Percentiles rank a stretch among this genome's conserved stretches.
phyloP scores from a whole-genome alignment of 306 rosid species.

The Trifolium repens region DNA sequence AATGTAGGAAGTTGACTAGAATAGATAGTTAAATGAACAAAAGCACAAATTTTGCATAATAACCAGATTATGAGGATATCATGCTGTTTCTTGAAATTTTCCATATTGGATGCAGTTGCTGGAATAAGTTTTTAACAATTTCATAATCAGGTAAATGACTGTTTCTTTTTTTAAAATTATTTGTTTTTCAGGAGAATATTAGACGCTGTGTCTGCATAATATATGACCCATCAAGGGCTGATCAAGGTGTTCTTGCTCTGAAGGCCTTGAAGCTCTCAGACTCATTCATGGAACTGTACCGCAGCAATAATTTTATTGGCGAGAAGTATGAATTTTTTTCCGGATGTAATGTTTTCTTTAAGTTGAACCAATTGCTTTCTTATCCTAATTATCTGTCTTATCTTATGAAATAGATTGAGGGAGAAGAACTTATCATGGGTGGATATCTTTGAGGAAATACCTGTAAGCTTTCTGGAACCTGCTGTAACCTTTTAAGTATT shows the following conservation, averaged over 20 bases:
- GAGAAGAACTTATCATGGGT: slow-evolving; percentile 96
- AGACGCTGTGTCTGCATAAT: slow-evolving; percentile 94
- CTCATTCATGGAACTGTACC: slow-evolving; percentile 92
- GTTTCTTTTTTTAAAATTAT: neutral
- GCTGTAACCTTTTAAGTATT: slow-evolving; percentile 7
- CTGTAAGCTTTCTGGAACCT: slow-evolving; percentile 60
- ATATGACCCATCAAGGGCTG: slow-evolving; percentile 91
- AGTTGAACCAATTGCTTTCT: slow-evolving; percentile 36
- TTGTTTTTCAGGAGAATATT: slow-evolving; percentile 77
- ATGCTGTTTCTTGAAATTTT: slow-evolving; percentile 15
- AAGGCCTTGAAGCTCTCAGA: slow-evolving; percentile 96
- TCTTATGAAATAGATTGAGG: slow-evolving; percentile 71
- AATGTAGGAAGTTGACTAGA: slow-evolving; percentile 3
- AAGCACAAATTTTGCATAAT: neutral
- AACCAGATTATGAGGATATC: slow-evolving; percentile 1
- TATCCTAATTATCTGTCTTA: slow-evolving; percentile 41
- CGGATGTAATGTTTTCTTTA: slow-evolving; percentile 23
- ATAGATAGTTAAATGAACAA: slow-evolving; percentile 5
- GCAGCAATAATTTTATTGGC: slow-evolving; percentile 86
- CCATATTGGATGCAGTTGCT: slow-evolving; percentile 14
- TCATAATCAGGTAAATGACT: slow-evolving; percentile 23
- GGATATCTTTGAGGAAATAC: slow-evolving; percentile 96
- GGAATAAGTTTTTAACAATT: slow-evolving; percentile 2
- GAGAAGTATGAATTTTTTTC: slow-evolving; percentile 72
- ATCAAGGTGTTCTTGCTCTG: slow-evolving; percentile 90